A percentile compares a stretch with the other conserved stretches of the same genome.
Evolutionary conservation across 768 basidiomycete genomes (phyloP).

Genomic region (Termitomyces sp.): DNA sequence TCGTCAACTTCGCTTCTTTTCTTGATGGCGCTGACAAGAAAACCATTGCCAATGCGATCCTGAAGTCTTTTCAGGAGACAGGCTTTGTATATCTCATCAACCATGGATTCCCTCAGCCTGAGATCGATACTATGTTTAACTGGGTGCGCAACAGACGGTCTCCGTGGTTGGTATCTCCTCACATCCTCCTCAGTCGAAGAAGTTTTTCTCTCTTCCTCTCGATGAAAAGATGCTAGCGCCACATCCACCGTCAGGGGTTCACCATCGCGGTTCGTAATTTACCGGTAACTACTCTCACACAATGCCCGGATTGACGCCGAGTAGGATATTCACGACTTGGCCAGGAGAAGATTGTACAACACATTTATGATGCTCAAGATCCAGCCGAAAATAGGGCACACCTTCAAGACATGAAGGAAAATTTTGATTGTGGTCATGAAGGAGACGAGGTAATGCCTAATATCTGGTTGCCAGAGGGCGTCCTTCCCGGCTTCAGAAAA

Average conservation of each 20-base stretch:
- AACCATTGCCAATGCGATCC: slow-evolving; percentile 32
- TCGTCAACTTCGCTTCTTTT: slow-evolving; percentile 40
- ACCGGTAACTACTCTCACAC: slow-evolving; percentile 2
- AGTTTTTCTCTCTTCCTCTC: slow-evolving; percentile 30
- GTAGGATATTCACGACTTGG: slow-evolving; percentile 35
- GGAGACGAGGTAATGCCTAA: slow-evolving; percentile 42
- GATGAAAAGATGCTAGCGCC: slow-evolving; percentile 39
- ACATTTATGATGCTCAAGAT: slow-evolving; percentile 27
- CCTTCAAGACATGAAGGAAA: slow-evolving; percentile 43
- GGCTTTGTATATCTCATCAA: slow-evolving; percentile 47
- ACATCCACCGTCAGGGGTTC: slow-evolving; percentile 37
- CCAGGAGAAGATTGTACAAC: slow-evolving; percentile 32
- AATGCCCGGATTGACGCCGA: not conserved
- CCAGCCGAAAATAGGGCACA: slow-evolving; percentile 21
- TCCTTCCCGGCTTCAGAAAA: slow-evolving; percentile 49
- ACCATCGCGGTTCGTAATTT: slow-evolving; percentile 32
- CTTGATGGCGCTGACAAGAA: slow-evolving; percentile 32
- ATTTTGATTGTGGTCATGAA: slow-evolving; percentile 50
- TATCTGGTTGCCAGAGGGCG: slow-evolving; percentile 50
- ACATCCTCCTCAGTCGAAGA: slow-evolving; percentile 26
- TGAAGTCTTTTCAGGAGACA: slow-evolving; percentile 37
- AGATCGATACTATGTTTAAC: slow-evolving; percentile 34
- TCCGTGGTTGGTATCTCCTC: not conserved
- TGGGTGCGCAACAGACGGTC: slow-evolving; percentile 23
- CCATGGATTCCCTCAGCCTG: slow-evolving; percentile 31